A percentile compares a stretch with the other conserved stretches of the same genome.
These are phyloP conservation scores for Chlamydomonas urium DNA, from an alignment of 139 green algal species.

Conservation along the genomic window DNA sequence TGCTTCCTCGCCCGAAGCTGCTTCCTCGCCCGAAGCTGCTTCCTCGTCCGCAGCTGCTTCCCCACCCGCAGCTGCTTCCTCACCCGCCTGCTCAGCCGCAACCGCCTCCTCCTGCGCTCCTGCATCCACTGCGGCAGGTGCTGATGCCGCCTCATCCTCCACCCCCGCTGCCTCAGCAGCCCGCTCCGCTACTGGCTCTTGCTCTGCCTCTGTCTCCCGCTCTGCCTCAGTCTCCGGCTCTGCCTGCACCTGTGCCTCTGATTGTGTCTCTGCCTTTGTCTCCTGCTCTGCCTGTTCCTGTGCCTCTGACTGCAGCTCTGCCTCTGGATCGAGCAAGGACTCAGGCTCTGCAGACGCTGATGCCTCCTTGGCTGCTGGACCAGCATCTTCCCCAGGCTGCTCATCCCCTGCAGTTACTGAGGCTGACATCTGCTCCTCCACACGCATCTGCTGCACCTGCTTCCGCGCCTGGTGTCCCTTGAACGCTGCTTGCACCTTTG, in stretches of 20 bases:
- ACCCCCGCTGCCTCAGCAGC: neutral
- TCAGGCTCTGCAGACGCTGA: neutral
- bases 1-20: neutral
- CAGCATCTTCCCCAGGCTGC: too few relatives aligned
- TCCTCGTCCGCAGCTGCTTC: neutral
- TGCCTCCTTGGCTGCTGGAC: too few relatives aligned
- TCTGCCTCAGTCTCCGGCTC: conserved; percentile 2
- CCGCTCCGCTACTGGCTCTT: neutral
- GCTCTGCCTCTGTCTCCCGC: neutral
- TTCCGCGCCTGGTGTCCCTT: conserved; percentile 55
- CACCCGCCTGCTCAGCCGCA: neutral
- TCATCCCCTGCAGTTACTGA: too few relatives aligned
- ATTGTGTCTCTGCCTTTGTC: neutral
- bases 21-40: neutral
- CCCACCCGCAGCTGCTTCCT: neutral
- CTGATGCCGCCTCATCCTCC: neutral
- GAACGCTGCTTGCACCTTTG: conserved; percentile 61
- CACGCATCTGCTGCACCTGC: conserved; percentile 31
- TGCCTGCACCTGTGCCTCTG: neutral
- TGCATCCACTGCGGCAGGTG: too few relatives aligned
- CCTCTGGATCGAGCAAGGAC: too few relatives aligned
- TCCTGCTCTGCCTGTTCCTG: neutral
- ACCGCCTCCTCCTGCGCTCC: neutral
- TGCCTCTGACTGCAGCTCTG: too few relatives aligned
- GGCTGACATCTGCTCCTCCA: neutral